Conservation (phyloP, 495 filamentous ascomycete species). For the Parathielavia hyrcaniae region DNA sequence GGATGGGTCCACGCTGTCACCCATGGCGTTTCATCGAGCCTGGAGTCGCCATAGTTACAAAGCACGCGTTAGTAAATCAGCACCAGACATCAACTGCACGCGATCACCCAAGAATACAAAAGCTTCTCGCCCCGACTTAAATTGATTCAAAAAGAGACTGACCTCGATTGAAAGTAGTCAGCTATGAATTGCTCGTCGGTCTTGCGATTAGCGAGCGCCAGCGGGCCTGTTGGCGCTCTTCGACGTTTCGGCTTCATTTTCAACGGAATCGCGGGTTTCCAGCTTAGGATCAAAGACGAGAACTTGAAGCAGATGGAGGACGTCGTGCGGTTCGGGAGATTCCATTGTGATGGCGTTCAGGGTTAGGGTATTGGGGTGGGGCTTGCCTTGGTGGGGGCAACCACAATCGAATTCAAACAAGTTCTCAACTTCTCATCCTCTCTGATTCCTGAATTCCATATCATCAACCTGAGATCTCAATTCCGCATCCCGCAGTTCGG, state of each 20-base stretch:
- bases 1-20: slow-evolving; percentile 41
- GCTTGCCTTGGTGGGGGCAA: no score
- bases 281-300: background rate
- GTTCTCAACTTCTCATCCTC: no score
- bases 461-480: no score
- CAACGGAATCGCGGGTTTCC: no score
- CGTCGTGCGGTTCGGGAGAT: no score
- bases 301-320: no score
- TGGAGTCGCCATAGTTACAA: background rate
- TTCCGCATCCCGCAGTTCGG: no score
- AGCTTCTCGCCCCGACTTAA: background rate
- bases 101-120: background rate
- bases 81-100: background rate
- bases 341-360: no score
- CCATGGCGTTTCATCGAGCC: slow-evolving; percentile 31
- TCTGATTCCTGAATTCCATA: no score
- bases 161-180: slow-evolving; percentile 42
- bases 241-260: slow-evolving; percentile 30
- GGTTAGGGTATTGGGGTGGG: no score
- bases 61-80: background rate
- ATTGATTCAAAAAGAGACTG: slow-evolving; percentile 13
- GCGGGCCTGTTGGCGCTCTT: slow-evolving; percentile 33
- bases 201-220: slow-evolving; percentile 42
- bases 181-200: slow-evolving; percentile 41
- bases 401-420: no score